phyloP scores from a whole-genome alignment of 73 alveolate genomes.

The Paraurostyla sp. region DNA sequence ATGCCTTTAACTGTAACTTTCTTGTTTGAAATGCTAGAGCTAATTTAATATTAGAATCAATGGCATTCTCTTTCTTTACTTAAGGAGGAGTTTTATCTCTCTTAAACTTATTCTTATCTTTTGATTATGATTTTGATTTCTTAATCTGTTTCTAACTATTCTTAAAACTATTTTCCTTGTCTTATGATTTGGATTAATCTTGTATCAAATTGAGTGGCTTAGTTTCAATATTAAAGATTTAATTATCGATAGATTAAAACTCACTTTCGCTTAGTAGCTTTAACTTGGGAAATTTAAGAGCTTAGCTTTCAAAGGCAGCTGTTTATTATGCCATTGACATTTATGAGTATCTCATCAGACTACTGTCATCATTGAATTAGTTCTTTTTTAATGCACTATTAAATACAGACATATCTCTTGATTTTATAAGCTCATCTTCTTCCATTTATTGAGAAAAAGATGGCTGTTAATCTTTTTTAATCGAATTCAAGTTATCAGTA shows the following conservation, averaged over 20 bases:
- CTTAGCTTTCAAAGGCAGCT: neutral
- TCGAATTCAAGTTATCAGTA: neutral
- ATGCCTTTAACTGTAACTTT: slow-evolving; percentile 2
- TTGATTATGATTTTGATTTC: neutral
- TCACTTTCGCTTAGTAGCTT: slow-evolving; percentile 41
- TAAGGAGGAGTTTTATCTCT: neutral
- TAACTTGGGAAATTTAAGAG: slow-evolving; percentile 24
- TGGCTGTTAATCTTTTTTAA: neutral
- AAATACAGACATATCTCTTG: slow-evolving; percentile 46
- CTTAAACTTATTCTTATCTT: neutral
- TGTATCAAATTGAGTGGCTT: too few relatives aligned
- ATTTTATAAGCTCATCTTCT: slow-evolving; percentile 38
- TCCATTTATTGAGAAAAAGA: neutral
- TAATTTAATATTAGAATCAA: slow-evolving; percentile 23
- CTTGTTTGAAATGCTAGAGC: slow-evolving; percentile 12
- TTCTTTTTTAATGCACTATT: neutral
- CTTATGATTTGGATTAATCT: too few relatives aligned
- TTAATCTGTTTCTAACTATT: neutral
- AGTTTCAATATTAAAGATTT: neutral
- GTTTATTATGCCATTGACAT: neutral
- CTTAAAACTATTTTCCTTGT: neutral
- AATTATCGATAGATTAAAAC: slow-evolving; percentile 1
- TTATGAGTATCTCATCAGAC: slow-evolving; percentile 17
- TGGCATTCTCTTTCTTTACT: slow-evolving; percentile 13
- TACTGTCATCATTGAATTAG: neutral